phyloP scores from a whole-genome alignment of 202 grass and related monocot genomes.

The Alloteropsis angusta region DNA sequence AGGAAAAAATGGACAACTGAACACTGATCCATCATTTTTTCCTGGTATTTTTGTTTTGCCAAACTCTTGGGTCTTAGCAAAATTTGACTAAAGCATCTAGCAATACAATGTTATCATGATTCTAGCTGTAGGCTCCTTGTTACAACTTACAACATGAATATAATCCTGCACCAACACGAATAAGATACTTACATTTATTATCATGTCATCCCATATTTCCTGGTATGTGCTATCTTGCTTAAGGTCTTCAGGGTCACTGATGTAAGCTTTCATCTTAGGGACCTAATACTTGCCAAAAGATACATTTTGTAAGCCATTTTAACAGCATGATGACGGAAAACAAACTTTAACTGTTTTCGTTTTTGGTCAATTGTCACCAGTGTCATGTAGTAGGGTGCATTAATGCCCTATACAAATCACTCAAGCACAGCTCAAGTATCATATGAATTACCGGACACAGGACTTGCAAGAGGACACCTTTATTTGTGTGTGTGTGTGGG shows the following conservation, averaged over 20 bases:
- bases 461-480: background rate
- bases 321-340: conserved; percentile 5
- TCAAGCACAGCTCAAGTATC: background rate
- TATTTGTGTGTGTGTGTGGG: too few species aligned
- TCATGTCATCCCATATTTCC: conserved; percentile 99
- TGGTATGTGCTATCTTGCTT: conserved; percentile 87
- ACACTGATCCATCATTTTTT: background rate
- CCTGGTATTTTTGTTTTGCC: conserved; percentile 4
- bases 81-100: background rate
- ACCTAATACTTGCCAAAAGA: conserved; percentile 99
- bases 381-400: background rate
- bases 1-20: background rate
- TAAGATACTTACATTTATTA: conserved; percentile 76
- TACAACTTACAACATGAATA: background rate
- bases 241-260: conserved; percentile 91
- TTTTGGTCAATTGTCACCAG: background rate
- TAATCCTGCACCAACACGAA: conserved; percentile 20
- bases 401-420: conserved; percentile 19
- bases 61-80: background rate
- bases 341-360: background rate
- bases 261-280: conserved; percentile 99
- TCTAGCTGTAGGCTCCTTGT: background rate
- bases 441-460: background rate
- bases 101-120: background rate
- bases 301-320: conserved; percentile 49